A percentile compares a stretch with the other conserved stretches of the same genome.
Evolutionary conservation across 257 asterid species (phyloP).

Genomic region (Solanum pennellii): DNA sequence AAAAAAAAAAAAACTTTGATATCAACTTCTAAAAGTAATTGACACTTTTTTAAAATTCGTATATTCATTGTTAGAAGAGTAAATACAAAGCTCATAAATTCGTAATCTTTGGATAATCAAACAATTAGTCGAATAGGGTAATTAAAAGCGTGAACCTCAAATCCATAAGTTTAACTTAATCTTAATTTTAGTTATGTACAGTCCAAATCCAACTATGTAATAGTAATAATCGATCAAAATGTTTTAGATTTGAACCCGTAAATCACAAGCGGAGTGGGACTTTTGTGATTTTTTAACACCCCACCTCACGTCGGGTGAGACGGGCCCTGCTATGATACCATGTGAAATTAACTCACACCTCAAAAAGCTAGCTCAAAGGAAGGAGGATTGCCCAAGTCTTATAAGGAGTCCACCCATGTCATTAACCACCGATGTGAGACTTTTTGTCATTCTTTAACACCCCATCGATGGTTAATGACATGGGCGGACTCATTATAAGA

Average conservation of each 20-base stretch:
- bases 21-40: not conserved
- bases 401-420: too few species aligned
- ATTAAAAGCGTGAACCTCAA: not conserved
- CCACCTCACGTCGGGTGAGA: too few species aligned
- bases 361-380: too few species aligned
- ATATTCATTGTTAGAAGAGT: not conserved
- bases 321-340: too few species aligned
- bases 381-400: too few species aligned
- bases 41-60: not conserved
- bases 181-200: not conserved
- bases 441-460: too few species aligned
- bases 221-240: not conserved
- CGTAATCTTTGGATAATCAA: not conserved
- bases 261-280: fast-evolving
- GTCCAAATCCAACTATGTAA: not conserved
- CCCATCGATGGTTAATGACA: too few species aligned
- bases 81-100: not conserved
- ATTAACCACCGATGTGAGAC: too few species aligned
- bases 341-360: too few species aligned
- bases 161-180: not conserved
- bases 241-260: not conserved
- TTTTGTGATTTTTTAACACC: too few species aligned
- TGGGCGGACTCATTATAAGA: too few species aligned
- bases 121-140: not conserved
- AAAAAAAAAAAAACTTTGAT: not conserved